Base-by-base conservation (phyloP, 2,329 filamentous ascomycete genomes). In the Xylariaceae sp. region DNA sequence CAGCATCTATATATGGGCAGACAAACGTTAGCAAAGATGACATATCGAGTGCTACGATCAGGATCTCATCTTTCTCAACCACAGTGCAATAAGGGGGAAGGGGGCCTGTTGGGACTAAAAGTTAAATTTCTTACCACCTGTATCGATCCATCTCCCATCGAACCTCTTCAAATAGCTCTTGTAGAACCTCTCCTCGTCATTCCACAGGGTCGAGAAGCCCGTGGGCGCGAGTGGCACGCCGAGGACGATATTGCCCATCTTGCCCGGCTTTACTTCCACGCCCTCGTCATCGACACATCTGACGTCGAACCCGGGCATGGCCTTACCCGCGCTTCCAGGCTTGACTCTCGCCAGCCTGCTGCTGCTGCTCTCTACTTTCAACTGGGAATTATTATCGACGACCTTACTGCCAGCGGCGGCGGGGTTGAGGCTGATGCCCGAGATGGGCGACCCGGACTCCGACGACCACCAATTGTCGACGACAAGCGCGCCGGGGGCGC, bases 231-330 rank as follows among this genome's bases (percentile, higher is more conserved):
- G 69, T 0, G 90, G 90, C 38, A 87, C 74, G 0, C 71, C 83
- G 36, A 97, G 70, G 8, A 96, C 88, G 45, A 96, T 92, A 58
- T 96, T 96, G 0, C 89, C 90, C 85, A 94, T 94, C 15, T 67
- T 78, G 1, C 85, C 85, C 19, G 64, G 69, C n/a, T 73, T 61
- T 0, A 94, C 69, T 57, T 88, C 83, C 1, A 73, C 70, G 4
- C 89, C 89, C 0, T 78, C 67, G 53, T 96, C 88, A 57, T 94
- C 80, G 3, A 96, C 88, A 11, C 90, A 73, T 12, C 83, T 75
- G 3, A 96, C 83, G 52, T 95, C 86, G 53, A 94, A 96, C 0
- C 89, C 90, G 0, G 88, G 89, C 81, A 94, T 88, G 0, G 88
- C 76, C 59, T 94, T 92, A 1, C 89, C 89, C 4, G 89, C 90